Base-by-base conservation (phyloP, 768 basidiomycete genomes). In the Podaxis rugospora region DNA sequence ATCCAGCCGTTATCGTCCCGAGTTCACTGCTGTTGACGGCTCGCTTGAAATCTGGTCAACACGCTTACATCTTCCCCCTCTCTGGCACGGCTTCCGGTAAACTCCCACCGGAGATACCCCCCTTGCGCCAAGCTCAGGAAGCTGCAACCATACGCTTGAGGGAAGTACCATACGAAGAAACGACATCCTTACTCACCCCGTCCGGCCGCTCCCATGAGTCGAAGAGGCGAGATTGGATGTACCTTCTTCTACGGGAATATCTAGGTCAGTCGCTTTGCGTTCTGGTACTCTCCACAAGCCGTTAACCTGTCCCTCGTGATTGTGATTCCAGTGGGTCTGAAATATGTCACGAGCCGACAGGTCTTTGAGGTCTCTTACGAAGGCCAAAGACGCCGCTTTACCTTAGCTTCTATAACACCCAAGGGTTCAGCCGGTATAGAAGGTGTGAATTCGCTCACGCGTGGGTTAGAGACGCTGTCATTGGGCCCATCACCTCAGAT, bases 341-440 rank as follows among this genome's bases (percentile, higher is more conserved):
- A 85, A 68, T 90, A 87, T 67, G 72, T 92, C 63, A 83, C 84
- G 10, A 70, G 75, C 40, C 76, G 75, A 7, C 91, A 93, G 69
- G 71, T 81, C 4, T 61, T 93, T 46, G 80, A 88, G 62, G 77
- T 90, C 18, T 63, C 66, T 16, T 93, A 88, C 67, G 89, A 93
- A 75, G 84, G 86, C 27, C 68, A 66, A 44, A 67, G 63, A 13
- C 86, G 87, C 42, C 78, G 76, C 55, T 93, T 92, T 69, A 69
- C 73, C 14, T 74, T 90, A n/a, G 68, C 74, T 58, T 76, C 78
- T 27, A 77, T 87, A 21, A 77, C 78, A 42, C 65, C 72, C 46
- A 67, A 62, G 40, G 65, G 61, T 46, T 63, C 66, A 21, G 65
- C 59, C 55, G 58, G 57, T 39, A 54, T 51, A 47, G 67, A 71